phyloP scores from a whole-genome alignment of 1,284 basidiomycete species.

The Apiotrichum montevideense region DNA sequence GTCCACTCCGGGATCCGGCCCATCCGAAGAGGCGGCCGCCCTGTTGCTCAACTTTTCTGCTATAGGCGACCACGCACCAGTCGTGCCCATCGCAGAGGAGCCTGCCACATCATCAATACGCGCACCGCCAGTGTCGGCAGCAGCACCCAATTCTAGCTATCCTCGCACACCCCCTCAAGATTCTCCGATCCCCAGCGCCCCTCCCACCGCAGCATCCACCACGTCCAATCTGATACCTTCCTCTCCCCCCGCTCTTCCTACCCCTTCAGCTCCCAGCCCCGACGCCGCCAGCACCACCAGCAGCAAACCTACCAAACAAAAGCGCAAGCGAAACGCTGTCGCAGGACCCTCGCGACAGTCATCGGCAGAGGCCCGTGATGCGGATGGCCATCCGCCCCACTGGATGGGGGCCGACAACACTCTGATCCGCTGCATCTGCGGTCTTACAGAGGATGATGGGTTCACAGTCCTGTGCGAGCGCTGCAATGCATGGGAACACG shows the following conservation, averaged over 20 bases:
- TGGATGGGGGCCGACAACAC: constrained; percentile 46
- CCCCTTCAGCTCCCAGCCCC: constrained; percentile 15
- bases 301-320: constrained; percentile 23
- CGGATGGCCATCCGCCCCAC: constrained; percentile 24
- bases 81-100: constrained; percentile 5
- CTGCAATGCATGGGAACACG: constrained; percentile 86
- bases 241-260: constrained; percentile 12
- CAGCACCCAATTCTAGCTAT: constrained; percentile 9
- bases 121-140: background rate
- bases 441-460: constrained; percentile 66
- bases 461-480: constrained; percentile 87
- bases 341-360: constrained; percentile 30
- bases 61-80: constrained; percentile 1
- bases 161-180: constrained; percentile 32
- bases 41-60: constrained; percentile 31
- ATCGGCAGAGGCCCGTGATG: constrained; percentile 13
- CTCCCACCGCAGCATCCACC: constrained; percentile 4
- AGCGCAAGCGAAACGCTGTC: constrained; percentile 33
- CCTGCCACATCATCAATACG: background rate
- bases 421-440: constrained; percentile 47
- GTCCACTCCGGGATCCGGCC: constrained; percentile 12
- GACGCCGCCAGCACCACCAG: constrained; percentile 1
- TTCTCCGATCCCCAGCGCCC: constrained; percentile 4
- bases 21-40: constrained; percentile 26
- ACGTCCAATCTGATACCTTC: constrained; percentile 7